Conservation (phyloP, 73 alveolate species). For the Tetrahymena malaccensis region DNA sequence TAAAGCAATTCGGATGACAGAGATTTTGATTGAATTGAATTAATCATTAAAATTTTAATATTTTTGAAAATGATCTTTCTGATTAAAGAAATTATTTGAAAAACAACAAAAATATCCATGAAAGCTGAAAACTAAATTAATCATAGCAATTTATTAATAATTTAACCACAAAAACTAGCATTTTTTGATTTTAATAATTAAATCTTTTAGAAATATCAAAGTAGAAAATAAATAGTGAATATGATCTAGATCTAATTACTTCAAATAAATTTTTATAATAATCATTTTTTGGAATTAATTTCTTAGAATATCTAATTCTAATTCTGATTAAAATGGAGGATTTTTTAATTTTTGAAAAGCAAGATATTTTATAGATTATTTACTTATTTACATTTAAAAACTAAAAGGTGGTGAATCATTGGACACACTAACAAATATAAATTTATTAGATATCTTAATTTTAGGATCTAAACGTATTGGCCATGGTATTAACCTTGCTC, state of each 20-base stretch:
- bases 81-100: not conserved
- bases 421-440: not conserved
- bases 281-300: too few species aligned
- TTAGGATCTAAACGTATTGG: conserved; percentile 55
- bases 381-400: not conserved
- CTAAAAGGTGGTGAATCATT: not conserved
- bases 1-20: too few species aligned
- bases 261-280: too few species aligned
- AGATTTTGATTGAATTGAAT: too few species aligned
- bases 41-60: too few species aligned
- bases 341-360: not conserved
- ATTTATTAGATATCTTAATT: conserved; percentile 40
- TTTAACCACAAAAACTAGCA: not conserved
- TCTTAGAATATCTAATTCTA: too few species aligned
- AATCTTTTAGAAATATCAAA: not conserved
- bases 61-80: too few species aligned
- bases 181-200: too few species aligned
- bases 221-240: too few species aligned
- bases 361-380: not conserved
- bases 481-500: conserved; percentile 14
- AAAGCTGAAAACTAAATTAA: too few species aligned
- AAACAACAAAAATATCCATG: not conserved
- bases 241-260: too few species aligned
- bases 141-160: not conserved
- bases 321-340: too few species aligned